Evolutionary conservation across 83 land plant species (phyloP), one percentile per base, ranked within the genome.

Genomic region (Isoetes engelmannii): DNA sequence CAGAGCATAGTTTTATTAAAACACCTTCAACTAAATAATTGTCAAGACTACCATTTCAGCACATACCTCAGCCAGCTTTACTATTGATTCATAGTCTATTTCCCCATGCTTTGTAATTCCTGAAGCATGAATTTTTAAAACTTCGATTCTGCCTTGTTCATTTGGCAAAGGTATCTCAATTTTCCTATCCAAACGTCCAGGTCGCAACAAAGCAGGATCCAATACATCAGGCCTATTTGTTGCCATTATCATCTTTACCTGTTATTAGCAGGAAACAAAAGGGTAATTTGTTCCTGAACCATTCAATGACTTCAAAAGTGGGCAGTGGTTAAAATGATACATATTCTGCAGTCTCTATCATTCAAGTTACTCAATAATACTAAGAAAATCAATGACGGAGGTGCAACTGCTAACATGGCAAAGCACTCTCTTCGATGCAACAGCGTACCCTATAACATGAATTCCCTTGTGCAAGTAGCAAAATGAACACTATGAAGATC

Each of bases 211-310:
- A n/a, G 97, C 96, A 19, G 97, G 97, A 55, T 92, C 97, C 61
- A 92, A 79, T 54, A 87, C 96, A 76, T 92, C 92, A 12, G 92
- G 96, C 15, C 96, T 77, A 60, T 88, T 89, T 19, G 97, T 92
- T 55, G 97, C 97, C 97, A 91, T 88, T 4, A 91, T 91, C 97
- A 91, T 91, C 75, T 91, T 91, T 47, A 89, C 97, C 97, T 91
- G 57, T 28, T 28, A 28, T 28, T 28, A 28, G 37, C 37, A 28
- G 37, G 2, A 28, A 28, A 28, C 1, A 28, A 28, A 28, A 28
- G 37, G 37, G 37, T 28, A 28, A 28, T 28, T 28, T 28, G 37
- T 28, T 28, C 37, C 37, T 28, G 37, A 28, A 28, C 37, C 37
- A 28, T 0, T 28, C 0, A 28, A 28, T 28, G 37, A 28, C 37